These are phyloP conservation scores for Closterium sp. DNA, from an alignment of 139 green algal species.

Conservation along the genomic window DNA sequence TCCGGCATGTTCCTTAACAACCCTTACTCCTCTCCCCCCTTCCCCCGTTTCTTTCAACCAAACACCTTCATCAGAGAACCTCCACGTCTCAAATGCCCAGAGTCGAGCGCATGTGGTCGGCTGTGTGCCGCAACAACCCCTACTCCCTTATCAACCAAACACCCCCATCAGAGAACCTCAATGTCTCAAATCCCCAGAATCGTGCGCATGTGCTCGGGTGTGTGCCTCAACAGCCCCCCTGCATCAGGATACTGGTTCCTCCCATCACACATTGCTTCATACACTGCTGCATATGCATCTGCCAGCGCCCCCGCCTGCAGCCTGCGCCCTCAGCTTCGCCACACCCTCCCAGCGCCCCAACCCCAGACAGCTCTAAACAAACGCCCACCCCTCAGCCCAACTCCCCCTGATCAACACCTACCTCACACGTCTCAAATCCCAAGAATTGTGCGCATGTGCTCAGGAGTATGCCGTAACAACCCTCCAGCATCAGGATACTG, in stretches of 20 bases:
- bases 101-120: constrained; percentile 40
- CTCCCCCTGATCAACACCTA: no score
- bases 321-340: neutral
- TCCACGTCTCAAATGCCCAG: constrained; percentile 7
- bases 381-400: neutral
- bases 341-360: constrained; percentile 28
- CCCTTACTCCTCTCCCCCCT: neutral
- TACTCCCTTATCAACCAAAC: no score
- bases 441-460: constrained; percentile 49
- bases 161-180: neutral
- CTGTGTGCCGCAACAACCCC: constrained; percentile 25
- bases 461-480: constrained; percentile 33
- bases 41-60: no score
- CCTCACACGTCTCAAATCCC: constrained; percentile 17
- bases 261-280: constrained; percentile 17
- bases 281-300: constrained; percentile 34
- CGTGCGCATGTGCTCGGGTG: constrained; percentile 20
- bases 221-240: constrained; percentile 20
- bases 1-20: constrained; percentile 21
- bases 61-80: no score
- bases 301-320: neutral
- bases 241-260: constrained; percentile 8
- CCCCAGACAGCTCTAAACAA: constrained; percentile 8
- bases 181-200: constrained; percentile 32
- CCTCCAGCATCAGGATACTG: constrained; percentile 11